These are phyloP conservation scores for Euphrasia confusa DNA, from an alignment of 257 asterid genomes.

Conservation along the genomic window DNA sequence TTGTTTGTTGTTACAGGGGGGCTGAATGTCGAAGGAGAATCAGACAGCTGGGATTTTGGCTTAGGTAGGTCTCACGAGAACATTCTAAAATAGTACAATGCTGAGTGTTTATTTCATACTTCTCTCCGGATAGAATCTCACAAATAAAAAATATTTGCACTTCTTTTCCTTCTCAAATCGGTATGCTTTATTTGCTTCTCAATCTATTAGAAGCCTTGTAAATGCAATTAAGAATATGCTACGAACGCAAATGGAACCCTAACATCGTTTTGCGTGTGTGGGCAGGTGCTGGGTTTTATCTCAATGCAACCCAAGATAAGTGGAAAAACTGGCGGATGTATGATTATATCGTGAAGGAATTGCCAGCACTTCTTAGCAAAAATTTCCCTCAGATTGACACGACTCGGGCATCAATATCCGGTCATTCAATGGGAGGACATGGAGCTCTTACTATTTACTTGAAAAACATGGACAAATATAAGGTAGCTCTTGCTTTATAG, in stretches of 20 bases:
- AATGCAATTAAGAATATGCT: not conserved
- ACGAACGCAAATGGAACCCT: not conserved
- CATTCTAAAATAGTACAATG: not conserved
- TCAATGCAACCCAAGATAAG: slow-evolving; percentile 96
- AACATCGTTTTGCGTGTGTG: not conserved
- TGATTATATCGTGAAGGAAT: slow-evolving; percentile 92
- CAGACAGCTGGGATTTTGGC: slow-evolving; percentile 99
- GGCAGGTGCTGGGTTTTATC: slow-evolving; percentile 96
- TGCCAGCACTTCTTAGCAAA: slow-evolving; percentile 68
- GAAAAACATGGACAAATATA: slow-evolving; percentile 84
- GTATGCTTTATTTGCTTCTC: not conserved
- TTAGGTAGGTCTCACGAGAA: slow-evolving; percentile 46
- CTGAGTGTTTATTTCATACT: too few species aligned
- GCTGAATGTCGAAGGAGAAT: slow-evolving; percentile 89
- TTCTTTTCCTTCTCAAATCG: too few species aligned
- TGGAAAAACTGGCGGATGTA: slow-evolving; percentile 99
- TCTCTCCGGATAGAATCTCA: too few species aligned
- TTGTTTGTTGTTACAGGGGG: slow-evolving; percentile 62
- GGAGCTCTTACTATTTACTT: slow-evolving; percentile 94
- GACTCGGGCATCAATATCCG: slow-evolving; percentile 82
- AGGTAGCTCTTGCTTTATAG: slow-evolving; percentile 37
- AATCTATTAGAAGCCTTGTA: not conserved
- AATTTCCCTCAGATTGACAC: slow-evolving; percentile 83
- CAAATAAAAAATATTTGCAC: too few species aligned
- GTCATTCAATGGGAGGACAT: slow-evolving; percentile 99